Percentiles rank a stretch among this genome's conserved stretches.
Conservation (phyloP, 805 yeast genomes). For the Metschnikowia corniflorae region DNA sequence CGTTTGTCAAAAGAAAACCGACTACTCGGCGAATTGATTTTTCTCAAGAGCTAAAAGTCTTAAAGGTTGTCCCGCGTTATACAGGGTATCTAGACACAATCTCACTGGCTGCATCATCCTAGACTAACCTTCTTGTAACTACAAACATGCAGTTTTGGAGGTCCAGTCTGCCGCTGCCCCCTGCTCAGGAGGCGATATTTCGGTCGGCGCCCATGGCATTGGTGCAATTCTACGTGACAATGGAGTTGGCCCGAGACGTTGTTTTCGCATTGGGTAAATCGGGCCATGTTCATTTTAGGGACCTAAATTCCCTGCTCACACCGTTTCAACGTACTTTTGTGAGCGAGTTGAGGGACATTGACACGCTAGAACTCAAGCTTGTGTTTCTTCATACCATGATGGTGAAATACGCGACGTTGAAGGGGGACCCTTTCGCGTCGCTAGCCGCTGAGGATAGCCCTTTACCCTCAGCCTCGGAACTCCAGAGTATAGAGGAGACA, state of each 20-base stretch:
- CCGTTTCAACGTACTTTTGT: conserved; percentile 46
- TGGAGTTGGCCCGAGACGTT: conserved; percentile 43
- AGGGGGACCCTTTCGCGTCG: conserved; percentile 24
- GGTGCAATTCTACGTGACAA: conserved; percentile 47
- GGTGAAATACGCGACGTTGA: conserved; percentile 28
- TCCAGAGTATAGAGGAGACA: conserved; percentile 30
- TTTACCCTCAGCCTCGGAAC: conserved; percentile 32
- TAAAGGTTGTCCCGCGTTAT: no score
- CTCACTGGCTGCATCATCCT: no score
- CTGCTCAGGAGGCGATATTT: conserved; percentile 35
- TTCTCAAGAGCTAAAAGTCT: no score
- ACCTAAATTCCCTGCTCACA: conserved; percentile 46
- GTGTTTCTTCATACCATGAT: conserved; percentile 25
- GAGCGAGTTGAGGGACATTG: conserved; percentile 37
- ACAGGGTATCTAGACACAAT: no score
- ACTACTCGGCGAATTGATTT: no score
- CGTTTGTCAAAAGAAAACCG: no score
- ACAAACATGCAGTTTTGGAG: conserved; percentile 11
- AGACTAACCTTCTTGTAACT: no score
- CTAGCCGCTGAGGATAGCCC: conserved; percentile 48
- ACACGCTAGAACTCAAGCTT: conserved; percentile 31
- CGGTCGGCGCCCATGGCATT: conserved; percentile 48
- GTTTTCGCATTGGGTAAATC: conserved; percentile 36
- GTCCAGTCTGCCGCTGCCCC: conserved; percentile 1
- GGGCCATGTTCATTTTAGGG: conserved; percentile 43